Percentiles rank a stretch among this genome's conserved stretches.
Conservation (phyloP, 176 grass and related monocot species). For the Guadua angustifolia region DNA sequence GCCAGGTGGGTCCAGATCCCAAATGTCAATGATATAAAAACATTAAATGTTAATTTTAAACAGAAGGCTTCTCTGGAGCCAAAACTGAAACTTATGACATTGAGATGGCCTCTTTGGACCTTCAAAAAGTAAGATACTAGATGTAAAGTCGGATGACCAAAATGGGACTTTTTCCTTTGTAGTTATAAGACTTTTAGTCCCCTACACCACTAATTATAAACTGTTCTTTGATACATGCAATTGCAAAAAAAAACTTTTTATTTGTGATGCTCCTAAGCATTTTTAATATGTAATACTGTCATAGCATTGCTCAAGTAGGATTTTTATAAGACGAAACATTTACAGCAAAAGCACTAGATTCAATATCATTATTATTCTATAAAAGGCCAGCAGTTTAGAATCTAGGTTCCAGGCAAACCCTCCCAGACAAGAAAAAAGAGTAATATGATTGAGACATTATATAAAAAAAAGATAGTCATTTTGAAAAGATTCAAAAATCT, state of each 20-base stretch:
- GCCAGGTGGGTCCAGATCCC: background rate
- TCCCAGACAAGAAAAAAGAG: background rate
- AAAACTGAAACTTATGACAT: background rate
- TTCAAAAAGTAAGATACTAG: background rate
- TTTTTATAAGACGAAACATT: background rate
- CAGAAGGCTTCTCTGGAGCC: background rate
- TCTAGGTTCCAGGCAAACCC: background rate
- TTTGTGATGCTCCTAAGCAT: background rate
- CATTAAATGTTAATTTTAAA: slow-evolving; percentile 1
- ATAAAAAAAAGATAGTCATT: background rate
- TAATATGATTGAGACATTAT: background rate
- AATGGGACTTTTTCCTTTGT: background rate
- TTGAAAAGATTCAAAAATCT: background rate
- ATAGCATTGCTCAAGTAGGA: background rate
- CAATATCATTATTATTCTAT: background rate
- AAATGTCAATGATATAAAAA: slow-evolving; percentile 5
- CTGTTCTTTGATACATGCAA: background rate
- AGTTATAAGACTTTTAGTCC: background rate
- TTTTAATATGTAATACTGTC: background rate
- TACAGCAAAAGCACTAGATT: slow-evolving; percentile 8
- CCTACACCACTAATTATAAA: background rate
- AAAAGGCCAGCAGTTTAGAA: background rate
- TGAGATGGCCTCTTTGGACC: background rate
- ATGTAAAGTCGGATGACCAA: background rate
- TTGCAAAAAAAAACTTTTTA: background rate